These are phyloP conservation scores for Colletotrichum limetticola DNA, from an alignment of 2,329 filamentous ascomycete species.

Conservation along the genomic window DNA sequence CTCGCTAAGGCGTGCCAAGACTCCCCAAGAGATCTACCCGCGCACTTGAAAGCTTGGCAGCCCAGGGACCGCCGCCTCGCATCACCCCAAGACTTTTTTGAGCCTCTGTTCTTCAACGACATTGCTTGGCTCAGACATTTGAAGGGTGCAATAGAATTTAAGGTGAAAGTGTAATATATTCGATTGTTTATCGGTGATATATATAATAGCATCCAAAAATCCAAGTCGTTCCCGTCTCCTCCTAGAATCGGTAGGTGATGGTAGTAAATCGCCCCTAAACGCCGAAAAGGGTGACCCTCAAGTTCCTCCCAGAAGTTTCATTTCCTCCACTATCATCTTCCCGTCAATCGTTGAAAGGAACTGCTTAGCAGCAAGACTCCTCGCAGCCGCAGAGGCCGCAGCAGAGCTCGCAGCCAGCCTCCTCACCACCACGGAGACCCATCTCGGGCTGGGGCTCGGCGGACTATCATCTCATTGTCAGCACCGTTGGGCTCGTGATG, in stretches of 20 bases:
- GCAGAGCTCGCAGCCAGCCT: conserved; percentile 58
- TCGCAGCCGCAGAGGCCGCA: conserved; percentile 58
- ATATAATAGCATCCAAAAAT: neutral
- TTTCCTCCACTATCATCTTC: neutral
- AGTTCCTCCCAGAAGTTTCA: neutral
- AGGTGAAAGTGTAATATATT: neutral
- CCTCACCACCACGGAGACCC: conserved; percentile 56
- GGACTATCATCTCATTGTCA: neutral
- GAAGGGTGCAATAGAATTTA: fast-evolving
- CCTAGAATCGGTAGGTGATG: neutral
- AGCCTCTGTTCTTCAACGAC: neutral
- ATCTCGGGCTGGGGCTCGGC: conserved; percentile 51
- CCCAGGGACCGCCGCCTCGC: conserved; percentile 5
- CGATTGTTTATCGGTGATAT: neutral
- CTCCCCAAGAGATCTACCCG: conserved; percentile 29
- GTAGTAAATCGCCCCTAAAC: conserved; percentile 20
- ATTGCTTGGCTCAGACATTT: neutral
- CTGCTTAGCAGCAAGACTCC: conserved; percentile 53
- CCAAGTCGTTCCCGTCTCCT: neutral
- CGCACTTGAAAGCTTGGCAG: conserved; percentile 23
- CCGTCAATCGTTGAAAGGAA: neutral
- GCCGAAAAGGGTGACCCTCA: neutral
- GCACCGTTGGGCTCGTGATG: neutral
- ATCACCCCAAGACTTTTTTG: neutral
- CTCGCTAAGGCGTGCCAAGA: conserved; percentile 23